phyloP scores from a whole-genome alignment of 306 rosid genomes.

The Arachis stenosperma region DNA sequence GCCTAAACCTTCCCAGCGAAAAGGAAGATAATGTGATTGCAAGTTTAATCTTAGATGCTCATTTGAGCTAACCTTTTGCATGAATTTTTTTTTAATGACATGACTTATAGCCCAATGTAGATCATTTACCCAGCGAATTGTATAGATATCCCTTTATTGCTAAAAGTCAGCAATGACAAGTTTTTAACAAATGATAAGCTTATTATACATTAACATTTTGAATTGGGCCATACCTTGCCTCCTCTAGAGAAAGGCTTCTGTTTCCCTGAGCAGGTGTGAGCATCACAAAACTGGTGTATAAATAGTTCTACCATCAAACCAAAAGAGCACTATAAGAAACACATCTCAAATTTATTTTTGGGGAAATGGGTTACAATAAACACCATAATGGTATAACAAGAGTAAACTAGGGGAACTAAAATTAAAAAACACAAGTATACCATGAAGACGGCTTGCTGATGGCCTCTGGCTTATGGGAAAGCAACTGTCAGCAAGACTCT shows the following conservation, averaged over 20 bases:
- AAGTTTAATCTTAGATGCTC: conserved; percentile 21
- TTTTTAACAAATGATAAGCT: conserved; percentile 17
- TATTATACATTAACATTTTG: conserved; percentile 8
- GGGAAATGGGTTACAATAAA: not conserved
- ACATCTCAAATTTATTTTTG: not conserved
- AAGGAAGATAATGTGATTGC: conserved; percentile 11
- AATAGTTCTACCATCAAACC: conserved; percentile 65
- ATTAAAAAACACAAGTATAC: conserved; percentile 45
- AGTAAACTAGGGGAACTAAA: not conserved
- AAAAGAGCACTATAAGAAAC: conserved; percentile 42
- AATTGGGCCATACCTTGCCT: conserved; percentile 66
- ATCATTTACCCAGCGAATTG: conserved; percentile 15
- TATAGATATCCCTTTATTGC: conserved; percentile 14
- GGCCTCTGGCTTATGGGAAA: conserved; percentile 70
- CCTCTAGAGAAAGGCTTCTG: conserved; percentile 83
- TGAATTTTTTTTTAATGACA: conserved; percentile 32
- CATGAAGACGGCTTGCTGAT: conserved; percentile 83
- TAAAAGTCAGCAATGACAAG: conserved; percentile 24
- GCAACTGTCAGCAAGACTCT: conserved; percentile 85
- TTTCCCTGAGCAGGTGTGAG: conserved; percentile 86
- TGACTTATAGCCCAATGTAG: conserved; percentile 26
- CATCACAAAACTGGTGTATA: conserved; percentile 91
- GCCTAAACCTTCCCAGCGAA: conserved; percentile 27
- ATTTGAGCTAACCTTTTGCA: conserved; percentile 18
- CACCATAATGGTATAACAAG: conserved; percentile 4